Evolutionary conservation across 768 basidiomycete species (phyloP).

Genomic region (Mycena polygramma): DNA sequence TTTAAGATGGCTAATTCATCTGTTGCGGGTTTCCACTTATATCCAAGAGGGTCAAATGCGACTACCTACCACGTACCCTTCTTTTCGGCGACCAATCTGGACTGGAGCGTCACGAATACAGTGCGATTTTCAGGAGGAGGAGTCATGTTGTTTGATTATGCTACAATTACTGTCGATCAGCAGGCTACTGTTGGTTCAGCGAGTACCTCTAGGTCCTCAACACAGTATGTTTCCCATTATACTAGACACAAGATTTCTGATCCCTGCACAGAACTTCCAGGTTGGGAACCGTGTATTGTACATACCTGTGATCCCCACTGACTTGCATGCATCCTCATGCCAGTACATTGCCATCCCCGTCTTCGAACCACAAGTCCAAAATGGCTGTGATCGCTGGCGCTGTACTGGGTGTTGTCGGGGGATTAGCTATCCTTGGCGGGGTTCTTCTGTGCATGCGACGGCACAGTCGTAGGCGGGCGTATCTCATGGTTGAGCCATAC

Average conservation of each 20-base stretch:
- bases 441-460: conserved; percentile 17
- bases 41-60: neutral
- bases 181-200: too few species aligned
- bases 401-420: conserved; percentile 15
- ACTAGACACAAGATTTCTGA: too few species aligned
- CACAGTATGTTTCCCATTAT: too few species aligned
- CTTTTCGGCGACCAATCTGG: conserved; percentile 23
- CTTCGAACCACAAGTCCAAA: conserved; percentile 21
- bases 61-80: conserved; percentile 7
- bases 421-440: conserved; percentile 1
- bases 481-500: too few species aligned
- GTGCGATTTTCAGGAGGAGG: too few species aligned
- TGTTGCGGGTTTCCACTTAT: neutral
- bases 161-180: conserved; percentile 21
- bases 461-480: conserved; percentile 10
- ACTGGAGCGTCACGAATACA: conserved; percentile 5
- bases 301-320: conserved; percentile 8
- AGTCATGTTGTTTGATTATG: conserved; percentile 25
- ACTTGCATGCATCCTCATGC: neutral
- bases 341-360: conserved; percentile 8
- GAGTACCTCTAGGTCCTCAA: too few species aligned
- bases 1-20: conserved; percentile 13
- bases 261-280: too few species aligned
- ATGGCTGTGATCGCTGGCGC: conserved; percentile 15
- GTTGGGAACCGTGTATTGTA: neutral